A percentile compares a stretch with the other conserved stretches of the same genome.
Evolutionary conservation across 148 eudicot genomes (phyloP).

Genomic region (Vaccinium myrtillus): DNA sequence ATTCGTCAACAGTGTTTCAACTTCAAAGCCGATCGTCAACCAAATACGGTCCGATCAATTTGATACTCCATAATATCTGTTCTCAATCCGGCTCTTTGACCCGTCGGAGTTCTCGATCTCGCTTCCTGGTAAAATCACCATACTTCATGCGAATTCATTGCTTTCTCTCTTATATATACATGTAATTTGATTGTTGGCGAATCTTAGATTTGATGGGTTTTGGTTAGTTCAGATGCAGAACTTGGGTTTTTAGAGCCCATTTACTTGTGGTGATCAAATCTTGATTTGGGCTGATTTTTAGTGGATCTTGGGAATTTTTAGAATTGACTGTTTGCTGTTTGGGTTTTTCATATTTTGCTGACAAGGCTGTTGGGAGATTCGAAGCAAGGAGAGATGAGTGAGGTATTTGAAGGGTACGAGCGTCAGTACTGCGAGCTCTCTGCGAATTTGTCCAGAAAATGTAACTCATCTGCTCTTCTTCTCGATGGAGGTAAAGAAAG

Average conservation of each 20-base stretch:
- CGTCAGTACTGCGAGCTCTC: slow-evolving; percentile 55
- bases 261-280: not conserved
- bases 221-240: not conserved
- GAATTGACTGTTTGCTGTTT: not conserved
- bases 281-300: not conserved
- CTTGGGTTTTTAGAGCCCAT: not conserved
- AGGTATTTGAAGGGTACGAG: slow-evolving; percentile 46
- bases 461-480: slow-evolving; percentile 31
- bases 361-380: not conserved
- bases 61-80: not conserved
- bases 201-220: not conserved
- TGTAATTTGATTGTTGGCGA: not conserved
- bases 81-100: not conserved
- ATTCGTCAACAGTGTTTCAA: no score
- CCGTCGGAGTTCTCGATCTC: not conserved
- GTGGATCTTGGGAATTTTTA: not conserved
- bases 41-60: not conserved
- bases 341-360: not conserved
- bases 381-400: slow-evolving; percentile 29
- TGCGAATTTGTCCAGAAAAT: slow-evolving; percentile 36
- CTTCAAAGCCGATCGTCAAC: no score
- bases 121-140: not conserved
- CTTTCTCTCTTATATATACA: not conserved
- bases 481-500: slow-evolving; percentile 35
- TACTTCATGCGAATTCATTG: not conserved